phyloP scores from a whole-genome alignment of 805 yeast genomes.

The Saccharomycopsis guyanensis region DNA sequence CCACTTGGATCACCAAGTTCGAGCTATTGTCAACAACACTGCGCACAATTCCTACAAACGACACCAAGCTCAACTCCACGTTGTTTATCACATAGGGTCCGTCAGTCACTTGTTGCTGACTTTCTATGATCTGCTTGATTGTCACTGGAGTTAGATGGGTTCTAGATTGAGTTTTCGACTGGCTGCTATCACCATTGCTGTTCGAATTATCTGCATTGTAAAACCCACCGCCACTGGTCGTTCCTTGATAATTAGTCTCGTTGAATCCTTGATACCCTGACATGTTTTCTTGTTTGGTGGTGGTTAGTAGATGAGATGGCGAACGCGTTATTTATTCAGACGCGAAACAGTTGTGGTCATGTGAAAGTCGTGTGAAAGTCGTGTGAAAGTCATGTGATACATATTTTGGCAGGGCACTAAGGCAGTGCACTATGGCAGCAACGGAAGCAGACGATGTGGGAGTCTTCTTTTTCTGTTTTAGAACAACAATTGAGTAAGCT shows the following conservation, averaged over 20 bases:
- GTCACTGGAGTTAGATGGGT: constrained; percentile 57
- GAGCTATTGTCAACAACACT: constrained; percentile 52
- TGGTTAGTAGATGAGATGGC: not conserved
- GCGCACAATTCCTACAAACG: constrained; percentile 65
- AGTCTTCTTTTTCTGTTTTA: too few relatives aligned
- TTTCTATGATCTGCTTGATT: constrained; percentile 60
- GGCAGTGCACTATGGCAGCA: too few relatives aligned
- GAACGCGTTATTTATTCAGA: not conserved
- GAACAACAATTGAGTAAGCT: too few relatives aligned
- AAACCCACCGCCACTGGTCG: constrained; percentile 17
- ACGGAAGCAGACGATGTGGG: not conserved
- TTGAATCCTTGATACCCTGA: constrained; percentile 21
- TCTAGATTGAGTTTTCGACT: constrained; percentile 27
- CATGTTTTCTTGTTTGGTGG: constrained; percentile 3
- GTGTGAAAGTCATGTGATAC: too few relatives aligned
- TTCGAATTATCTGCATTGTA: constrained; percentile 7
- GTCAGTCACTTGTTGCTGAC: constrained; percentile 53
- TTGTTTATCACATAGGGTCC: constrained; percentile 55
- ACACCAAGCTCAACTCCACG: constrained; percentile 54
- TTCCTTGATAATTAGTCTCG: constrained; percentile 17
- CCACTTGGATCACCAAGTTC: constrained; percentile 50
- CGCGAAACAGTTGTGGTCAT: not conserved
- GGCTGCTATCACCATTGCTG: constrained; percentile 29
- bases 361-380: too few relatives aligned
- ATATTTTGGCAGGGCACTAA: too few relatives aligned